Base-by-base conservation (phyloP, 257 asterid genomes). In the Mitragyna speciosa region DNA sequence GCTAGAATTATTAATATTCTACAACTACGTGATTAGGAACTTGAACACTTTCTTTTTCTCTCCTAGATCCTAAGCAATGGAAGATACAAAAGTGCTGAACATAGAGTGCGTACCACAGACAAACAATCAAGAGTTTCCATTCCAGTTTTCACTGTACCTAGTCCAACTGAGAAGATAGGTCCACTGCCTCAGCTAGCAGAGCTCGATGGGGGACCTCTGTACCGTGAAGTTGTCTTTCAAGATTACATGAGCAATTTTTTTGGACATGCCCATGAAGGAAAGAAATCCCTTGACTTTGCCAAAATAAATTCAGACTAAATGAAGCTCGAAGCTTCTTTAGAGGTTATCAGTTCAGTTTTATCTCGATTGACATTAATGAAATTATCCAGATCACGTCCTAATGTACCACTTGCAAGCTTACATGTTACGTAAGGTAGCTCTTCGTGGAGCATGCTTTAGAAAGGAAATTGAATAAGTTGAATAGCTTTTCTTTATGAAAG, bases 81-180 rank as follows among this genome's bases (percentile, higher is more conserved):
- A 19, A 81, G 81, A 73, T 84, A 84, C 74, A 84, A 74, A 75
- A 84, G 87, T 67, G 85, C 85, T 15, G 85, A 84, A 28, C 85
- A 81, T n/a, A 81, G 87, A 72, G 87, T 84, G 16, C 69, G 87
- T 51, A 84, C 85, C 24, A 84, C 87, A 61, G 78, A 76, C 56
- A 68, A 43, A 72, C 64, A 74, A 75, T 81, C 85, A 39, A 78
- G 87, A 75, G 87, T 84, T 19, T 84, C 87, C 41, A n/a, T 84
- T 6, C 87, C 87, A 71, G 2, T 74, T 9, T 84, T 84, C 82
- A 76, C 85, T 58, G 61, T 30, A 16, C 87, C 85, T 31, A 54
- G 39, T 69, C 79, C 79, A 54, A 78, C 58, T 10, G 72, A 54
- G 64, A 84, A 78, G 73, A 81, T 84, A 33, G 83, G 81, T 2